Base-by-base conservation (phyloP, 345 rosid genomes). In the Hibiscus trionum region DNA sequence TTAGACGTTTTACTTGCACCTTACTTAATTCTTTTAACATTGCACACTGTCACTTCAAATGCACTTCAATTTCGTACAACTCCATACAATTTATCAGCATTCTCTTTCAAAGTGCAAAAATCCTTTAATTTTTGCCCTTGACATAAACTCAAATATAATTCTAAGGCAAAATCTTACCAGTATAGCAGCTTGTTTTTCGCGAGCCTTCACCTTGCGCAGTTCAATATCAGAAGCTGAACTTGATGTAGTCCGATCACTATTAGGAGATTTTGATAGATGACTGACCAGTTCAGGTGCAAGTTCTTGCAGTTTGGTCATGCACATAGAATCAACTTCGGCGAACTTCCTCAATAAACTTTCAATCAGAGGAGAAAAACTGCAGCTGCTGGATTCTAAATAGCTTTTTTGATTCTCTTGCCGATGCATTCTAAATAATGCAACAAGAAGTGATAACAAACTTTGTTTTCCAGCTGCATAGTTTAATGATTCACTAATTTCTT, bases 401-500 rank as follows among this genome's bases (percentile, higher is more conserved):
- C 77, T 81, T 65, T 82, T 84, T 17, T 67, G 57, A 47, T 80
- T 84, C 56, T 86, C 87, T 57, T 75, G 87, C 77, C 71, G 82
- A 80, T 88, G 90, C 74, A 84, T 84, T 78, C 82, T 81, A 96
- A 87, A 86, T 77, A 92, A 78, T 61, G 80, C 78, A 79, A 90
- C 97, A 71, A 95, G 99, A 81, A 95, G 96, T 7, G 99, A 95
- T 76, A 92, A 80, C 81, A 92, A 79, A 82, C 93, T 92, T 71
- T 83, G 81, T 44, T 75, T 85, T 70, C 84, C 91, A 83, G 85
- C 82, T 75, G 73, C 85, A 76, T 81, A 79, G 65, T 73, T 64
- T 68, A 69, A 50, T 46, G 88, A 90, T 77, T 85, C 87, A 66
- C 47, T 70, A 77, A 86, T 78, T 78, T 87, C 93, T 82, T 89